Percentiles rank a stretch among this genome's conserved stretches.
Conservation (phyloP, 2,329 filamentous ascomycete genomes). For the Geosmithia morbida region DNA sequence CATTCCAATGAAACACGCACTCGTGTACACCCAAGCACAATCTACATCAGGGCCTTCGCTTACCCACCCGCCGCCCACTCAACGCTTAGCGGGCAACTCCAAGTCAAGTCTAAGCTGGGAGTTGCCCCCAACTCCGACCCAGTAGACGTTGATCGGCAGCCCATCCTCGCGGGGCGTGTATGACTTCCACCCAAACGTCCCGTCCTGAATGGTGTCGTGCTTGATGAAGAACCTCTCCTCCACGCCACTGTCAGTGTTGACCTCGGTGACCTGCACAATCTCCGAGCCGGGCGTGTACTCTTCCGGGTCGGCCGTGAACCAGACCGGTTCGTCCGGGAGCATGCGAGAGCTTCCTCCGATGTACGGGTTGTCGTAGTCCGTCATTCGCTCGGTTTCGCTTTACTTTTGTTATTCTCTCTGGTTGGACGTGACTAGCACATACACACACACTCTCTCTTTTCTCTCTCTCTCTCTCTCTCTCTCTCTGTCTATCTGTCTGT, state of each 20-base stretch:
- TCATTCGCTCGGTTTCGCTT: too few species aligned
- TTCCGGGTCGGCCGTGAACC: background rate
- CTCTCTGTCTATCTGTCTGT: too few species aligned
- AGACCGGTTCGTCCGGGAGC: background rate
- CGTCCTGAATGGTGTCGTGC: background rate
- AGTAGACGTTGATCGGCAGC: background rate
- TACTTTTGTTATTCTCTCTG: too few species aligned
- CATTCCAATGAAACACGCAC: too few species aligned
- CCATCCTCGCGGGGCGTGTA: background rate
- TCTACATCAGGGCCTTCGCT: too few species aligned
- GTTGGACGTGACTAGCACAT: too few species aligned
- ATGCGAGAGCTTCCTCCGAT: background rate
- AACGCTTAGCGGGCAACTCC: background rate
- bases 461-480: too few species aligned
- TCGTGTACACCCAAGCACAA: too few species aligned
- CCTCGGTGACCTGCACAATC: background rate
- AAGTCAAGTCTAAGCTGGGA: background rate
- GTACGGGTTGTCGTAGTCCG: background rate
- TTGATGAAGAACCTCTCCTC: background rate
- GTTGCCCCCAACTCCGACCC: background rate
- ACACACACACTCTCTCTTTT: too few species aligned
- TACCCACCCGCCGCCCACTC: too few species aligned
- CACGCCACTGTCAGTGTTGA: background rate
- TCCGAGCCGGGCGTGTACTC: background rate
- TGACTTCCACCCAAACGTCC: background rate